phyloP scores from a whole-genome alignment of 1,284 basidiomycete genomes.

The Tilletia setariae region DNA sequence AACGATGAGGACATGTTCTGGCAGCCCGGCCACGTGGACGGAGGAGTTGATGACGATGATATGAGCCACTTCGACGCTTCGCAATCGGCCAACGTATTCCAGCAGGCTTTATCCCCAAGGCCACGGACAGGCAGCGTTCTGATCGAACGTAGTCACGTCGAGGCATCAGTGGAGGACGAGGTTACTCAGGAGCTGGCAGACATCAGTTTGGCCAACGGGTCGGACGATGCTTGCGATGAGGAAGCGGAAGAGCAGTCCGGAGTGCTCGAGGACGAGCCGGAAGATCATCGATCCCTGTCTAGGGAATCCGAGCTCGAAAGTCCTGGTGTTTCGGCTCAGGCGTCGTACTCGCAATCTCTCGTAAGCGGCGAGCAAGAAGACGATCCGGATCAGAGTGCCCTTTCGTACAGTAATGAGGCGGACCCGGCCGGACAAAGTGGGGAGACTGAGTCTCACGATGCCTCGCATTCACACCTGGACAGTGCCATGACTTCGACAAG shows the following conservation, averaged over 20 bases:
- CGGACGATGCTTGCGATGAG: background rate
- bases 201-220: background rate
- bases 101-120: no score
- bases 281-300: background rate
- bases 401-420: no score
- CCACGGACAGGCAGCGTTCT: background rate
- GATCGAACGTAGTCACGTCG: background rate
- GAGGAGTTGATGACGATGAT: background rate
- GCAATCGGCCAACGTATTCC: background rate
- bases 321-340: no score
- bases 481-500: no score
- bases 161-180: background rate
- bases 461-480: no score
- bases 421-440: no score
- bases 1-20: background rate
- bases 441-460: no score
- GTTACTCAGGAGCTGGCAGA: background rate
- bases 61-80: background rate
- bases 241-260: background rate
- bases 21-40: slow-evolving; percentile 5
- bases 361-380: no score
- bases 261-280: background rate
- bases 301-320: background rate
- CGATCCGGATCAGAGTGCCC: no score
- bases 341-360: no score